Evolutionary conservation across 192 early-diverging fungal genomes (phyloP).

Genomic region (Entomortierella lignicola): DNA sequence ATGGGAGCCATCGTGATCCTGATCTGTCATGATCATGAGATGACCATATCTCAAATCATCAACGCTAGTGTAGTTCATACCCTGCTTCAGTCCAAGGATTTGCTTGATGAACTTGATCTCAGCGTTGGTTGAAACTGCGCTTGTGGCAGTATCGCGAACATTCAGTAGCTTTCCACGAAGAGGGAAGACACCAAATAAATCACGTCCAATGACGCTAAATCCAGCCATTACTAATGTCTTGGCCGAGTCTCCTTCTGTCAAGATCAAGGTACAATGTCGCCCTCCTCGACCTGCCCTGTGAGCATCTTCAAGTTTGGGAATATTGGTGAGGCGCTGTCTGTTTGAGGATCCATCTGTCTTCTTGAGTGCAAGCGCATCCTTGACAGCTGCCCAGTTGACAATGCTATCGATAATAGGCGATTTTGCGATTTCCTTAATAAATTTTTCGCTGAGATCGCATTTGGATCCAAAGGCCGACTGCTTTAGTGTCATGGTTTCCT

Average conservation of each 20-base stretch:
- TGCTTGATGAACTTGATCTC: conserved; percentile 92
- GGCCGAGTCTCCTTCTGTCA: conserved; percentile 98
- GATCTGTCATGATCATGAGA: conserved; percentile 99
- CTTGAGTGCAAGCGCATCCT: conserved; percentile 81
- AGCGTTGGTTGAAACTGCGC: conserved; percentile 79
- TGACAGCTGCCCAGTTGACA: conserved; percentile 73
- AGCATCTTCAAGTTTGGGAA: conserved; percentile 95
- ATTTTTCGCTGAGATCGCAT: conserved; percentile 79
- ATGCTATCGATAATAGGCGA: conserved; percentile 89
- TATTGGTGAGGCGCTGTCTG: conserved; percentile 73
- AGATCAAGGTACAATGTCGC: conserved; percentile 89
- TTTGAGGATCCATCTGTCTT: conserved; percentile 86
- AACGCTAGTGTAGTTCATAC: conserved; percentile 76
- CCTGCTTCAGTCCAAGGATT: conserved; percentile 94
- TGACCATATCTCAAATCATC: conserved; percentile 91
- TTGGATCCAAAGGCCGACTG: conserved; percentile 82
- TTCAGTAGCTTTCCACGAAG: conserved; percentile 97
- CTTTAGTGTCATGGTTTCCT: conserved; percentile 92
- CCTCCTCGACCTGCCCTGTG: conserved; percentile 87
- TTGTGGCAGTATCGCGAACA: conserved; percentile 85
- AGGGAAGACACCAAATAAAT: conserved; percentile 95
- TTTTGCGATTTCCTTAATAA: conserved; percentile 86
- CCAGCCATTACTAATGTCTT: conserved; percentile 90
- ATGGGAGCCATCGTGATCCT: conserved; percentile 96
- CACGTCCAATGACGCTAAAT: conserved; percentile 87